Evolutionary conservation across 2,329 filamentous ascomycete species (phyloP), one percentile per base, ranked within the genome.

Genomic region (Aaosphaeria pasadenensis): DNA sequence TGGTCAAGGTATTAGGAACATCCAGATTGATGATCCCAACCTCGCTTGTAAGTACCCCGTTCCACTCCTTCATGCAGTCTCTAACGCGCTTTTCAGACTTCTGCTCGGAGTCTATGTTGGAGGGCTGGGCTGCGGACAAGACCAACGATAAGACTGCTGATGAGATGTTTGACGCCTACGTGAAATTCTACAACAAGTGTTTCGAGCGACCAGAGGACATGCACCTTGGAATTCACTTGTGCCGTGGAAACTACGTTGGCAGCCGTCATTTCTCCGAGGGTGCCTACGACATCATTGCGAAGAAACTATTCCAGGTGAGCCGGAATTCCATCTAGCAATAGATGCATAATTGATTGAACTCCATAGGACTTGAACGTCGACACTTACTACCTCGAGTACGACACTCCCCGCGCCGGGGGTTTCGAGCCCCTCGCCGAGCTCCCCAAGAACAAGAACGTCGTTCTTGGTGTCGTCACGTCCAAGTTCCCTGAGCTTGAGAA

Each of bases 171-270:
- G 85, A 89, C 57, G 81, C 85, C 30, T 91, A 91, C 71, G 87
- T 91, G 66, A 76, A 79, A 52, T 81, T 89, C 55, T 91, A 91
- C 77, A 91, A 91, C 66, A 84, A 87, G 67, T 82, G 78, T 60
- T 77, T 89, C 62, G 73, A 67, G 58, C 73, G 82, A 0, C 86
- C 87, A 0, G 66, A 75, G 2, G 87, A 91, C 63, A 81, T 91
- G 76, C 87, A 90, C 69, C 79, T 88, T 3, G 88, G 88, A 41
- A 84, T 91, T 11, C 88, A 91, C 64, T 75, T 91, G 44, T 91
- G 88, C 77, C 63, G 74, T 46, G 74, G 74, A 9, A 77, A 77
- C 58, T 77, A 75, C 48, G 66, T 76, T 30, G 72, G 72, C 46
- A 72, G 68, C 49, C 66, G 70, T 39, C 74, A 77, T 48, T 77